Evolutionary conservation across 768 basidiomycete genomes (phyloP).

Genomic region (Auricularia heimuer): DNA sequence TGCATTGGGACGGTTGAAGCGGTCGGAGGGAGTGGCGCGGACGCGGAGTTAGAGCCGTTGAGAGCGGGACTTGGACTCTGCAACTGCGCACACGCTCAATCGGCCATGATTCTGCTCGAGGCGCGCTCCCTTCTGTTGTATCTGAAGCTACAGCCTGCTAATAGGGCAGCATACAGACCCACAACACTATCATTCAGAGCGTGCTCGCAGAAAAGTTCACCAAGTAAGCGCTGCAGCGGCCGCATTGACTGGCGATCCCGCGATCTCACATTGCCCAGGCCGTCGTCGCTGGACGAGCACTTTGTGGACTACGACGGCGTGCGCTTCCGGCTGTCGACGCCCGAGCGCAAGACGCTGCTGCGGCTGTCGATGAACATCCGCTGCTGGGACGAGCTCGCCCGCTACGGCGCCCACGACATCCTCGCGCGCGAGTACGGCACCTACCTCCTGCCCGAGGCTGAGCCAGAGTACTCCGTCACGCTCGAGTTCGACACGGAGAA

Average conservation of each 20-base stretch:
- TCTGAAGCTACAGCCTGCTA: too few relatives aligned
- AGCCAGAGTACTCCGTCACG: constrained; percentile 84
- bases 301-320: constrained; percentile 99
- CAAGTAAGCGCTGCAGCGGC: constrained; percentile 47
- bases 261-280: constrained; percentile 37
- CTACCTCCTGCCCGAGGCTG: constrained; percentile 54
- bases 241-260: not conserved
- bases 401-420: constrained; percentile 75
- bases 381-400: constrained; percentile 90
- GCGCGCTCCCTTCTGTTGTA: constrained; percentile 28
- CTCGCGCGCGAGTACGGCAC: constrained; percentile 76
- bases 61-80: not conserved
- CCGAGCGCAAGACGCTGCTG: constrained; percentile 70
- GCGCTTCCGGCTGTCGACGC: constrained; percentile 85
- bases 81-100: not conserved
- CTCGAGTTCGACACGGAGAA: constrained; percentile 82
- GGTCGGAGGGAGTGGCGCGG: not conserved
- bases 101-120: constrained; percentile 76
- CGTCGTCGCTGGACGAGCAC: constrained; percentile 82
- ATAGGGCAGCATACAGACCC: constrained; percentile 34
- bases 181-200: constrained; percentile 88
- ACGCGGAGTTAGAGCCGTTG: not conserved
- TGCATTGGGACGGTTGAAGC: constrained; percentile 30
- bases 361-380: constrained; percentile 93
- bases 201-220: constrained; percentile 77